Percentiles rank a stretch among this genome's conserved stretches.
Evolutionary conservation across 139 green algal species (phyloP).

Genomic region (Chlamydomonas urium): DNA sequence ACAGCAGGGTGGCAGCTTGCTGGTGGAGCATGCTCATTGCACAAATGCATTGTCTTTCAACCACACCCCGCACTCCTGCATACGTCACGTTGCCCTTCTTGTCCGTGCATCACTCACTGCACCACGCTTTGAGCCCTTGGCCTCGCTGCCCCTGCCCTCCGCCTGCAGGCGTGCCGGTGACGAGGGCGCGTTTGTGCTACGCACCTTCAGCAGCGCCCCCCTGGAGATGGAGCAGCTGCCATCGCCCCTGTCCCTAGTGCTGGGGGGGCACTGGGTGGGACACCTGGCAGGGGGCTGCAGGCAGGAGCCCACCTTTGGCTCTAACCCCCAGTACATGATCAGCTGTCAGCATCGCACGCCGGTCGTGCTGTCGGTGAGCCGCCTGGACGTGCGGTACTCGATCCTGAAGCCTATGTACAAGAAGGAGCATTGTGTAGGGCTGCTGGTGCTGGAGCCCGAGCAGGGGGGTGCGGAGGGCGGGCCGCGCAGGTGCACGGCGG

Average conservation of each 20-base stretch:
- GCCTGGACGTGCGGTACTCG: slow-evolving; percentile 35
- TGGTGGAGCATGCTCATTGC: too few relatives aligned
- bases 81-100: too few relatives aligned
- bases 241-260: slow-evolving; percentile 40
- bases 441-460: slow-evolving; percentile 22
- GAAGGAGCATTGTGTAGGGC: slow-evolving; percentile 17
- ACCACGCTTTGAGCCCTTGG: neutral
- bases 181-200: slow-evolving; percentile 52
- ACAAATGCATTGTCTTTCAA: too few relatives aligned
- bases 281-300: slow-evolving; percentile 34
- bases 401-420: slow-evolving; percentile 27
- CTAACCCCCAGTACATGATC: slow-evolving; percentile 62
- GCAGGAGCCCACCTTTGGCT: slow-evolving; percentile 36
- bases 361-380: slow-evolving; percentile 31
- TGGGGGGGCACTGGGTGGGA: slow-evolving; percentile 32
- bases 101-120: too few relatives aligned
- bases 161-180: slow-evolving; percentile 30
- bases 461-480: neutral
- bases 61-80: too few relatives aligned
- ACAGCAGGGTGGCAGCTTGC: too few relatives aligned
- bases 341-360: slow-evolving; percentile 20
- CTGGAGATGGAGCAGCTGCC: slow-evolving; percentile 58
- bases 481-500: neutral
- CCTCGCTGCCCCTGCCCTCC: neutral
- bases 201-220: slow-evolving; percentile 31